A percentile compares a stretch with the other conserved stretches of the same genome.
Conservation (phyloP, 164 flowering plant species). For the Macadamia tetraphylla region DNA sequence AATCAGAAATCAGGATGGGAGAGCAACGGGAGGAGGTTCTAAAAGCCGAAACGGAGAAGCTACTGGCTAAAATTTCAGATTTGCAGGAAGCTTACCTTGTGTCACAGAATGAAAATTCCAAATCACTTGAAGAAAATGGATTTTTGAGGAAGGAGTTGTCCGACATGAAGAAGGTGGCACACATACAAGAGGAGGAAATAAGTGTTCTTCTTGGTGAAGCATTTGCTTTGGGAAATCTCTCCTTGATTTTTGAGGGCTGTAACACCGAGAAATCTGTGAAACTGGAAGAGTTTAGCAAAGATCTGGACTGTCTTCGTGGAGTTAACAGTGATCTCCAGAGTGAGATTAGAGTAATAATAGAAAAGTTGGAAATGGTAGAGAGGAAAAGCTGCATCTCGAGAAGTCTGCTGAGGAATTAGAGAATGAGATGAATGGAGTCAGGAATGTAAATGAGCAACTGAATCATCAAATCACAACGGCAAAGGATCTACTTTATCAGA, state of each 20-base stretch:
- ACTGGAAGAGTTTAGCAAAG: constrained; percentile 29
- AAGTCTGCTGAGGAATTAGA: constrained; percentile 34
- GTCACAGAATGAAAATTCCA: constrained; percentile 35
- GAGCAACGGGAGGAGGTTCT: constrained; percentile 8
- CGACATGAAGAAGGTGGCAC: constrained; percentile 39
- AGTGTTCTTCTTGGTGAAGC: constrained; percentile 25
- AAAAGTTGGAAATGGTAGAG: constrained; percentile 34
- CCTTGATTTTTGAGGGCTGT: constrained; percentile 22
- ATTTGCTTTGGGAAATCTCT: constrained; percentile 25
- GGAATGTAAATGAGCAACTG: constrained; percentile 32
- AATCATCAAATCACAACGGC: constrained; percentile 29
- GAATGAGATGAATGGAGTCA: constrained; percentile 34
- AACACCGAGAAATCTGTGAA: constrained; percentile 44
- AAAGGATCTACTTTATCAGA: constrained; percentile 36
- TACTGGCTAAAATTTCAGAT: constrained; percentile 1
- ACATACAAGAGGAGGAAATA: constrained; percentile 41
- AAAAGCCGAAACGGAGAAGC: constrained; percentile 3
- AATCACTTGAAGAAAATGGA: constrained; percentile 35
- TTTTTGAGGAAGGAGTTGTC: constrained; percentile 33
- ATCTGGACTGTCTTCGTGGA: constrained; percentile 30
- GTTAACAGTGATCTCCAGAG: constrained; percentile 33
- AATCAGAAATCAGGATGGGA: constrained; percentile 1
- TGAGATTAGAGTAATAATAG: constrained; percentile 24
- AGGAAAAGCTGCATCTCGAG: constrained; percentile 41
- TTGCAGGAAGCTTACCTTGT: constrained; percentile 26